These are phyloP conservation scores for Plasmodium gonderi DNA, from an alignment of 169 alveolate genomes.

Conservation along the genomic window DNA sequence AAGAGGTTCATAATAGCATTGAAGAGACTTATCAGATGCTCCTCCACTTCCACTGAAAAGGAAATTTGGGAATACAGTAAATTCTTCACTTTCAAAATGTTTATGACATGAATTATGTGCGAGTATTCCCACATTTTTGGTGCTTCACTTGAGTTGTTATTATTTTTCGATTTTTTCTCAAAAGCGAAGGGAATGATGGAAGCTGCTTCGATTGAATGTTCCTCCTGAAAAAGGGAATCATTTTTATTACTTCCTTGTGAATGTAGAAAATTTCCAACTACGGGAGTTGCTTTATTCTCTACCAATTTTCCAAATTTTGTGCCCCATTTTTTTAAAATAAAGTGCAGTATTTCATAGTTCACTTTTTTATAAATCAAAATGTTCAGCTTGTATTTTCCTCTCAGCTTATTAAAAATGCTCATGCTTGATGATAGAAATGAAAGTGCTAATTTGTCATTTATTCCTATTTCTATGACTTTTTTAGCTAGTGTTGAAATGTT, in stretches of 20 bases:
- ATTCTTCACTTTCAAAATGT: constrained; percentile 18
- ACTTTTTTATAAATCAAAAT: constrained; percentile 3
- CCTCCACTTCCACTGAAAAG: background rate
- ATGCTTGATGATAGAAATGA: constrained; percentile 36
- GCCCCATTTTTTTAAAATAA: background rate
- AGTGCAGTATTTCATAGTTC: constrained; percentile 23
- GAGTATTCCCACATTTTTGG: constrained; percentile 25
- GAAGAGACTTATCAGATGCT: background rate
- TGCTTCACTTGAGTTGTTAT: too few relatives aligned
- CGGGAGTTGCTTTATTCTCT: too few relatives aligned
- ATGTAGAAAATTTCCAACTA: too few relatives aligned
- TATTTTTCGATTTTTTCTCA: too few relatives aligned
- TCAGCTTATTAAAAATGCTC: constrained; percentile 10
- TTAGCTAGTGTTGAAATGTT: constrained; percentile 30
- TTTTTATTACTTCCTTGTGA: too few relatives aligned
- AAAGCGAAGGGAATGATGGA: too few relatives aligned
- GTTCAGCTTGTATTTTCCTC: background rate
- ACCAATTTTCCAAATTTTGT: background rate
- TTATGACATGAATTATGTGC: constrained; percentile 23
- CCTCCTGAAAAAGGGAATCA: background rate
- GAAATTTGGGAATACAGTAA: background rate
- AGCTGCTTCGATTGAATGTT: too few relatives aligned
- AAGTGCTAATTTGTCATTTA: background rate
- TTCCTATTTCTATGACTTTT: background rate
- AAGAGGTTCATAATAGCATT: background rate